Evolutionary conservation across 148 eudicot genomes (phyloP).

Genomic region (Rhododendron griersonianum): DNA sequence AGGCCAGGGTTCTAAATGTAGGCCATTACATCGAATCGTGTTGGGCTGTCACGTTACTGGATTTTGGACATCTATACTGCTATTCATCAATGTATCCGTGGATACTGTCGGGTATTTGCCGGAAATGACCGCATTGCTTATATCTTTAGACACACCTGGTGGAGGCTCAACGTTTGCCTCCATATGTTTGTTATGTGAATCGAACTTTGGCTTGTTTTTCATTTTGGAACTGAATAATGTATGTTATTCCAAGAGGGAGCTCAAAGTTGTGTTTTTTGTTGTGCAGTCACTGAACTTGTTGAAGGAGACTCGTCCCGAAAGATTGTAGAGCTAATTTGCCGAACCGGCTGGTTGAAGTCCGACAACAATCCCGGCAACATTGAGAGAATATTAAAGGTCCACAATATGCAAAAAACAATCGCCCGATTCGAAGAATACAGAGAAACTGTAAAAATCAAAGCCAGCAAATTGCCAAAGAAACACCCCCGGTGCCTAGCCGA

Average conservation of each 20-base stretch:
- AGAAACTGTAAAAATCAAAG: constrained; percentile 72
- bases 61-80: neutral
- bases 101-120: too few relatives aligned
- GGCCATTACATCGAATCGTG: neutral
- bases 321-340: constrained; percentile 88
- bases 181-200: neutral
- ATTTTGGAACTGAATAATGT: neutral
- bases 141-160: neutral
- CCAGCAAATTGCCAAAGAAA: constrained; percentile 85
- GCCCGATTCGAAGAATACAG: constrained; percentile 88
- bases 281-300: constrained; percentile 77
- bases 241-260: neutral
- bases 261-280: neutral
- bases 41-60: neutral
- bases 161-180: neutral
- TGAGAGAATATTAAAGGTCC: constrained; percentile 82
- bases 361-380: constrained; percentile 71
- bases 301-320: constrained; percentile 93
- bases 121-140: neutral
- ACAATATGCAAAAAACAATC: constrained; percentile 87
- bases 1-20: neutral
- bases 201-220: neutral
- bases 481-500: constrained; percentile 94
- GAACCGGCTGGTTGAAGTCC: constrained; percentile 70
- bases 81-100: too few relatives aligned